Conservation (phyloP, 2,329 filamentous ascomycete species). For the Aspergillus carbonarius region DNA sequence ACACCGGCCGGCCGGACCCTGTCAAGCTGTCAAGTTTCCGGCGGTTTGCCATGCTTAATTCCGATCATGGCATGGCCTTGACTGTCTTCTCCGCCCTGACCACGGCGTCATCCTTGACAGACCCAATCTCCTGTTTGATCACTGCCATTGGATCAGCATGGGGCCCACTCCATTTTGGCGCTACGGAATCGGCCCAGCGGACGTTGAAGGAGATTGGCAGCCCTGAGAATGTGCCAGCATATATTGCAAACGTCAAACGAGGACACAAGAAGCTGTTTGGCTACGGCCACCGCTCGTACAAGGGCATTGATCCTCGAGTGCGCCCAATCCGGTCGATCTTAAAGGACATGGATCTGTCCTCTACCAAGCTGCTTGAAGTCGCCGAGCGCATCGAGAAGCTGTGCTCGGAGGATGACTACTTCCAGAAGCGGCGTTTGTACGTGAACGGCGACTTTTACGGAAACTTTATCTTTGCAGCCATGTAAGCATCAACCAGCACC, state of each 20-base stretch:
- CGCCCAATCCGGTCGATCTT: constrained; percentile 26
- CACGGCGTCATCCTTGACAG: constrained; percentile 57
- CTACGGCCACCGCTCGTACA: constrained; percentile 35
- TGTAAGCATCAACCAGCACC: constrained; percentile 29
- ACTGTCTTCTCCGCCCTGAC: constrained; percentile 58
- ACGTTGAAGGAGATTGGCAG: constrained; percentile 23
- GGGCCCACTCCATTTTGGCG: constrained; percentile 60
- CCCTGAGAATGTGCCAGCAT: constrained; percentile 27
- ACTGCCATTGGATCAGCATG: constrained; percentile 56
- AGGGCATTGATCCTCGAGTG: constrained; percentile 30
- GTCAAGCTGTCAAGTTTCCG: constrained; percentile 50
- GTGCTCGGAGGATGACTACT: constrained; percentile 29
- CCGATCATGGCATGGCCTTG: constrained; percentile 61
- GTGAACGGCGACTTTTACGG: constrained; percentile 50
- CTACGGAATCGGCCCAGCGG: constrained; percentile 57
- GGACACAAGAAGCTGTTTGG: constrained; percentile 30
- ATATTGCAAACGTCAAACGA: constrained; percentile 30
- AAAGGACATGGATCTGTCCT: constrained; percentile 17
- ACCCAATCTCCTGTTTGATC: constrained; percentile 55
- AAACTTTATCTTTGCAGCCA: constrained; percentile 44
- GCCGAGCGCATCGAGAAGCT: constrained; percentile 28
- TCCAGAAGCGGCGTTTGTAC: constrained; percentile 33
- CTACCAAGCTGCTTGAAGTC: constrained; percentile 23
- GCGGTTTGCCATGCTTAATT: constrained; percentile 56
- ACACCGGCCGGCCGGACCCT: constrained; percentile 51